Percentiles rank a stretch among this genome's conserved stretches.
Conservation (phyloP, 1,139 yeast species). For the Yamadazyma atmosphaerica region DNA sequence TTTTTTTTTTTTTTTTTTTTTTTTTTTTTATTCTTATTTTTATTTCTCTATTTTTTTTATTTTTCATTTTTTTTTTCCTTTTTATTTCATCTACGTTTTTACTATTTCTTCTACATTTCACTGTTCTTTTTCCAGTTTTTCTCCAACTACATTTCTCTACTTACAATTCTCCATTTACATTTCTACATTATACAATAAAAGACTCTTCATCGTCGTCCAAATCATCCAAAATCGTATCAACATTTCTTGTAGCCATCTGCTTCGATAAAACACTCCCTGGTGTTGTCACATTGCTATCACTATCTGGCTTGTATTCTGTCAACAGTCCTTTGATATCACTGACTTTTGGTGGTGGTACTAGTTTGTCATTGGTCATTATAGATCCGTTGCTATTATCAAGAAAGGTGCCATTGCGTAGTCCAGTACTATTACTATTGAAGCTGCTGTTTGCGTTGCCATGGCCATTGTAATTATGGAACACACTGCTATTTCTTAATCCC, state of each 20-base stretch:
- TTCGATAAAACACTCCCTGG: conserved; percentile 35
- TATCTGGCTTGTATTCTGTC: conserved; percentile 14
- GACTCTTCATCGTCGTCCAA: conserved; percentile 43
- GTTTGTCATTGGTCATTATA: conserved; percentile 19
- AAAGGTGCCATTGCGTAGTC: conserved; percentile 5
- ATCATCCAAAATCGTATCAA: conserved; percentile 36
- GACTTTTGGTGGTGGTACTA: conserved; percentile 36
- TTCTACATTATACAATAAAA: conserved; percentile 1
- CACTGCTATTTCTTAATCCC: conserved; percentile 23
- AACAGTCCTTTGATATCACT: conserved; percentile 46
- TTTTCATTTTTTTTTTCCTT: no score
- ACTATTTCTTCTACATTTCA: no score
- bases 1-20: no score
- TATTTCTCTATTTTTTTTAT: no score
- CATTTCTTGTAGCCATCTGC: conserved; percentile 35
- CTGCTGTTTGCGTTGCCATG: no score
- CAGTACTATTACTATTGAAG: neutral
- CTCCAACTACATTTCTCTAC: no score
- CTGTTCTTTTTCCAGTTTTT: no score
- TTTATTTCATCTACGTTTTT: no score
- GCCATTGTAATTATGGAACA: neutral
- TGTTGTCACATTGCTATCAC: conserved; percentile 10
- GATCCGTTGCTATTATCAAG: conserved; percentile 24
- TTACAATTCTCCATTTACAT: no score
- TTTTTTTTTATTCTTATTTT: no score